These are phyloP conservation scores for Microdochium trichocladiopsis DNA, from an alignment of 2,329 filamentous ascomycete species.

Conservation along the genomic window DNA sequence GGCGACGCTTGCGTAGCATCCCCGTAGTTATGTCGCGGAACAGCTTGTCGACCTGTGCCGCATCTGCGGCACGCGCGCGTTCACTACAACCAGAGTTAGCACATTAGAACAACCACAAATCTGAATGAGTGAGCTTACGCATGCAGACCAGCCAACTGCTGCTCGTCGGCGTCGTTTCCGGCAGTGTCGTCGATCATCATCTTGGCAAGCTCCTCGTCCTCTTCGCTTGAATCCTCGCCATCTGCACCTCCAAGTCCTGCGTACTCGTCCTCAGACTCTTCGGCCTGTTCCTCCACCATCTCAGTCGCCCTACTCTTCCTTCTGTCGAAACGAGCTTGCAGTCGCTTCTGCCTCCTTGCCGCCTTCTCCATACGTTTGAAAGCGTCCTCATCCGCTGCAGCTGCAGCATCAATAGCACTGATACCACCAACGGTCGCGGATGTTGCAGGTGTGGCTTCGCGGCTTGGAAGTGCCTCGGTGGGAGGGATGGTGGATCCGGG, in stretches of 20 bases:
- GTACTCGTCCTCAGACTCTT: conserved; percentile 98
- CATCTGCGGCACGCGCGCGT: conserved; percentile 71
- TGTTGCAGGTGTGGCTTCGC: conserved; percentile 36
- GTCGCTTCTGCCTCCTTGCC: conserved; percentile 45
- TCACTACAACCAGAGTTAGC: conserved; percentile 43
- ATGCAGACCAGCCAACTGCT: conserved; percentile 77
- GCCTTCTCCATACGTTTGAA: conserved; percentile 68
- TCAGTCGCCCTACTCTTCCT: conserved; percentile 82
- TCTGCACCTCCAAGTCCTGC: conserved; percentile 85
- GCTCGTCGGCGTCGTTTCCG: conserved; percentile 70
- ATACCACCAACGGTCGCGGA: conserved; percentile 8
- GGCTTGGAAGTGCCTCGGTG: conserved; percentile 33
- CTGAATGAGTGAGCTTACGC: conserved; percentile 55
- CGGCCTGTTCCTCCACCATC: conserved; percentile 87
- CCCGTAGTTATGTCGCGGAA: conserved; percentile 91
- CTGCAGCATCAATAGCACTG: conserved; percentile 19
- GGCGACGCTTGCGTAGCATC: conserved; percentile 68
- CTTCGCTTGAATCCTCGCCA: conserved; percentile 75
- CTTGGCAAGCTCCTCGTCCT: conserved; percentile 62
- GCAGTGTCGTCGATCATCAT: conserved; percentile 88
- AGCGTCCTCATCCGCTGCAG: conserved; percentile 32
- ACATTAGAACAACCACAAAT: not conserved
- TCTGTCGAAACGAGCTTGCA: conserved; percentile 61
- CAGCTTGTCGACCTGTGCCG: conserved; percentile 83
- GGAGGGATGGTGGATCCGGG: conserved; percentile 30